phyloP scores from a whole-genome alignment of 1,284 basidiomycete genomes.

The Austroboletus niveus region DNA sequence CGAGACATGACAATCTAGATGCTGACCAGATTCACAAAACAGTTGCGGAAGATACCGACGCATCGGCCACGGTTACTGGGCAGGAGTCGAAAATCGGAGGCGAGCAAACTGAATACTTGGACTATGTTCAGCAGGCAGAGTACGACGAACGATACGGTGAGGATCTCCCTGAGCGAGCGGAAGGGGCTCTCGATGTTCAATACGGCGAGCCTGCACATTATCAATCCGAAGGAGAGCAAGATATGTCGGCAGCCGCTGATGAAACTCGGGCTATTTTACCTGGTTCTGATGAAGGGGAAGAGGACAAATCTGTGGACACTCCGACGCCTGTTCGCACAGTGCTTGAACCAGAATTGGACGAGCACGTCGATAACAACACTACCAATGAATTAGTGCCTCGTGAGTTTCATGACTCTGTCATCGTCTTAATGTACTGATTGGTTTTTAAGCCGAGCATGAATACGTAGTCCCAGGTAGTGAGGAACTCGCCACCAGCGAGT shows the following conservation, averaged over 20 bases:
- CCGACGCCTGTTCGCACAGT: conserved; percentile 8
- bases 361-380: neutral
- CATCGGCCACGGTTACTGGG: conserved; percentile 4
- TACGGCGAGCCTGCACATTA: conserved; percentile 20
- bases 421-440: conserved; percentile 6
- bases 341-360: conserved; percentile 7
- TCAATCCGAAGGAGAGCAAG: conserved; percentile 23
- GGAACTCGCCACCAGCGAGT: conserved; percentile 1
- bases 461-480: neutral
- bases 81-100: conserved; percentile 21
- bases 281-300: conserved; percentile 13
- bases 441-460: conserved; percentile 9
- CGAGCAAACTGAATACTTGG: conserved; percentile 31
- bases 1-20: conserved; percentile 27
- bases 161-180: conserved; percentile 25
- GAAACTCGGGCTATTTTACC: conserved; percentile 15
- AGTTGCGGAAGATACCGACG: conserved; percentile 17
- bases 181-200: conserved; percentile 11
- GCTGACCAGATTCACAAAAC: conserved; percentile 32
- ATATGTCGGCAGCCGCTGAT: conserved; percentile 16
- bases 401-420: neutral
- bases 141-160: conserved; percentile 33
- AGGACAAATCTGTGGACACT: conserved; percentile 11
- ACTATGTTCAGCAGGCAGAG: conserved; percentile 29
- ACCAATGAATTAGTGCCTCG: conserved; percentile 2